phyloP scores from a whole-genome alignment of 2,329 filamentous ascomycete genomes.

The Pseudocercospora fijiensis region DNA sequence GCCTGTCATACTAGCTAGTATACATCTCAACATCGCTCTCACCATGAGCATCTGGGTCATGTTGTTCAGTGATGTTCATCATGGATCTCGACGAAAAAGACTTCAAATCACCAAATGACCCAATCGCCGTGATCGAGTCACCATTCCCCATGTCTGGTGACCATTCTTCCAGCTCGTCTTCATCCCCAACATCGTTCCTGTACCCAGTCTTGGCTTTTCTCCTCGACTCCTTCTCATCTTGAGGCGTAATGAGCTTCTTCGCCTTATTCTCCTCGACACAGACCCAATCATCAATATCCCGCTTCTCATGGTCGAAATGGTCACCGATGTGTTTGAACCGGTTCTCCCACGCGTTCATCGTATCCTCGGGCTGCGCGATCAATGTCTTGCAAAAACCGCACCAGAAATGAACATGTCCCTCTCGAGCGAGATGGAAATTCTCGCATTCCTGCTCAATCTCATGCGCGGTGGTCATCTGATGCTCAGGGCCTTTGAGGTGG shows the following conservation, averaged over 20 bases:
- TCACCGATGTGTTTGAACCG: conserved; percentile 73
- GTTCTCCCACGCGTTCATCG: conserved; percentile 38
- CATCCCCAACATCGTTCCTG: background rate
- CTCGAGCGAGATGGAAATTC: conserved; percentile 59
- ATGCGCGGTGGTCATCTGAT: conserved; percentile 36
- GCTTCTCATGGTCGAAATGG: conserved; percentile 61
- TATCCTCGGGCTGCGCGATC: conserved; percentile 51
- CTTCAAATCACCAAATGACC: background rate
- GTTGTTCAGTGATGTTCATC: background rate
- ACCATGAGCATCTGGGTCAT: background rate
- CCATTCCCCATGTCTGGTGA: background rate
- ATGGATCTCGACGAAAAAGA: background rate
- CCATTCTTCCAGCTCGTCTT: conserved; percentile 5
- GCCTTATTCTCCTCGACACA: conserved; percentile 41
- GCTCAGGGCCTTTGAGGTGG: conserved; percentile 60
- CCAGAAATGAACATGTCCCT: conserved; percentile 71
- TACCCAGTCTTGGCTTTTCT: background rate
- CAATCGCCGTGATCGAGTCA: background rate
- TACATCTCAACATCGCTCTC: conserved; percentile 1
- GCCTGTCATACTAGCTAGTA: background rate
- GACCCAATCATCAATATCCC: conserved; percentile 58
- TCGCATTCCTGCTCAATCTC: conserved; percentile 33
- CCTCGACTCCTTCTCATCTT: conserved; percentile 8
- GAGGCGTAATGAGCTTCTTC: conserved; percentile 34
- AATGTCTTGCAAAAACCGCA: conserved; percentile 74